Percentiles rank a stretch among this genome's conserved stretches.
phyloP scores from a whole-genome alignment of 352 stramenopile genomes.

The Phytopythium oedochilum region DNA sequence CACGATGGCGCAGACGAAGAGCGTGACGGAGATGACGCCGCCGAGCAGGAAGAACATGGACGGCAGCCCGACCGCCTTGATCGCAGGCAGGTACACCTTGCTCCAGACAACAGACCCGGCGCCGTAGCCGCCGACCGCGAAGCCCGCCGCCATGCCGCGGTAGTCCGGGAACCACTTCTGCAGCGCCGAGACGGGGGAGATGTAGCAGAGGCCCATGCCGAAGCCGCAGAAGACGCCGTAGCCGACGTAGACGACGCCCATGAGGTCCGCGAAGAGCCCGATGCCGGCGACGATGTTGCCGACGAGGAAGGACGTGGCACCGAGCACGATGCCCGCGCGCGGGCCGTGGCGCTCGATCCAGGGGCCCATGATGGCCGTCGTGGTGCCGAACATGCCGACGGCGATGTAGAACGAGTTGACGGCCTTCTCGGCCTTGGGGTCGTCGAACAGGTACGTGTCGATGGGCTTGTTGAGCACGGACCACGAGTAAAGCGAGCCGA shows the following conservation, averaged over 20 bases:
- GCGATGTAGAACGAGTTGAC: constrained; percentile 76
- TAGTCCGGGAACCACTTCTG: constrained; percentile 83
- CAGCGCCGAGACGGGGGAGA: constrained; percentile 65
- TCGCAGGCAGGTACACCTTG: constrained; percentile 59
- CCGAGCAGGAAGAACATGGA: constrained; percentile 47
- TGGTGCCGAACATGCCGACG: constrained; percentile 52
- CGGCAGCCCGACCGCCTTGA: constrained; percentile 36
- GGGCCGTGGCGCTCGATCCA: constrained; percentile 66
- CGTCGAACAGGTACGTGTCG: constrained; percentile 39
- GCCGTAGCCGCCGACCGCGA: constrained; percentile 61
- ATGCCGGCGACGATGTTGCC: constrained; percentile 47
- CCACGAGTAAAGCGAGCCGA: constrained; percentile 72
- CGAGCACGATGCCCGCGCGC: constrained; percentile 40
- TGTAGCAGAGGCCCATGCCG: constrained; percentile 67
- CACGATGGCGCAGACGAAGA: constrained; percentile 35
- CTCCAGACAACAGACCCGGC: constrained; percentile 60
- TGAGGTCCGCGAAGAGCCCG: constrained; percentile 38
- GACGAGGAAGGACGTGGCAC: constrained; percentile 43
- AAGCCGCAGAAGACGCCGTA: constrained; percentile 67
- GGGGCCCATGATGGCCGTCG: constrained; percentile 58
- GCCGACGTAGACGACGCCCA: constrained; percentile 52
- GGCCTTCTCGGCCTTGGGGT: constrained; percentile 43
- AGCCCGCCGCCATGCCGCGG: constrained; percentile 57
- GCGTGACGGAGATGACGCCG: constrained; percentile 27
- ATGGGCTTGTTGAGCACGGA: constrained; percentile 75